These are phyloP conservation scores for Trypanosoma brucei DNA, from an alignment of 208 protist species.

Conservation along the genomic window DNA sequence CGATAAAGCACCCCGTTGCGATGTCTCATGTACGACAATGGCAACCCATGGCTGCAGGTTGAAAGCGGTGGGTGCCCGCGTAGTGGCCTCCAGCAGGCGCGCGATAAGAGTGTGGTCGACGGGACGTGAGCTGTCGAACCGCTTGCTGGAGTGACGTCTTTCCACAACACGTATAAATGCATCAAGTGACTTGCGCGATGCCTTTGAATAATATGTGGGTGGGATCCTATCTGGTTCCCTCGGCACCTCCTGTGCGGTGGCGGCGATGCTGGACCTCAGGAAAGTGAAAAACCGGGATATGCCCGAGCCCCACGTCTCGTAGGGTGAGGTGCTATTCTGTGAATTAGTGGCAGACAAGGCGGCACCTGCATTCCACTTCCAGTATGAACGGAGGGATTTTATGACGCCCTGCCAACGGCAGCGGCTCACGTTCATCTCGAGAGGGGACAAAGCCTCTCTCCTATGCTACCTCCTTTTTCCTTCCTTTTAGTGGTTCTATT, in stretches of 20 bases:
- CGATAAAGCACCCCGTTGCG: constrained; percentile 35
- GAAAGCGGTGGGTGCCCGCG: constrained; percentile 64
- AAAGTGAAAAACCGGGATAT: no score
- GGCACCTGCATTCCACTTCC: neutral
- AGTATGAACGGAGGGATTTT: neutral
- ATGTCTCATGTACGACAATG: constrained; percentile 62
- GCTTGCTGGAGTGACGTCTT: constrained; percentile 42
- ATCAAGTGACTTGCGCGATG: constrained; percentile 12
- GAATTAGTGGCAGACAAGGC: neutral
- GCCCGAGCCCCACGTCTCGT: no score
- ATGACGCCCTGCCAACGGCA: neutral
- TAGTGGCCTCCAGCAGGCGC: constrained; percentile 49
- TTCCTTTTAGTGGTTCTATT: no score
- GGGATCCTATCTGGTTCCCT: neutral
- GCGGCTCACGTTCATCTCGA: constrained; percentile 4
- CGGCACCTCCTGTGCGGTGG: no score
- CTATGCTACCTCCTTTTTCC: neutral
- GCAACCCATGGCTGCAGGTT: constrained; percentile 86
- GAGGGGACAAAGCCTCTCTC: neutral
- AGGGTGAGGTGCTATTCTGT: neutral
- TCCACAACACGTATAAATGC: constrained; percentile 25
- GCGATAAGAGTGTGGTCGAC: constrained; percentile 36
- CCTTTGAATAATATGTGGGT: neutral
- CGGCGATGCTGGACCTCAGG: no score
- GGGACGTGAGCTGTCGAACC: constrained; percentile 40